Evolutionary conservation across 2,329 filamentous ascomycete species (phyloP).

Genomic region (Clonostachys sp.): DNA sequence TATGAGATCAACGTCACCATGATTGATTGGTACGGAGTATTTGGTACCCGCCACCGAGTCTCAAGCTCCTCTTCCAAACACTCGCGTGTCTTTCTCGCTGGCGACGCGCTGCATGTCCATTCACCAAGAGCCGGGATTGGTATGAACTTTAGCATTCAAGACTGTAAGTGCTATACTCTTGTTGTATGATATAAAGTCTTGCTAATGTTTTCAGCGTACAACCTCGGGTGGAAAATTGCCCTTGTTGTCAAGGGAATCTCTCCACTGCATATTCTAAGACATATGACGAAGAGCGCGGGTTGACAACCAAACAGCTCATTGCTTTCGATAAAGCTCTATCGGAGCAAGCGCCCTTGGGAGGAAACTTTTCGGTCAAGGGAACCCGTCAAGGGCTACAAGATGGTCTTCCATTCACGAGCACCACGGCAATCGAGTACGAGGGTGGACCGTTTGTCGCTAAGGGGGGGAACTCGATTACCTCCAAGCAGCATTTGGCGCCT

Average conservation of each 20-base stretch:
- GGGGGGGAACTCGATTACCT: conserved; percentile 22
- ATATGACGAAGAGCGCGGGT: conserved; percentile 47
- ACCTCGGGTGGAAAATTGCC: conserved; percentile 48
- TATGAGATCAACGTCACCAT: conserved; percentile 62
- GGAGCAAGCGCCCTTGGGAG: conserved; percentile 6
- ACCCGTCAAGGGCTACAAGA: no score
- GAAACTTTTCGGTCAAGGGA: no score
- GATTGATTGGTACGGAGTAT: conserved; percentile 67
- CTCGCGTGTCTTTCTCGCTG: conserved; percentile 62
- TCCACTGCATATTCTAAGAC: conserved; percentile 37
- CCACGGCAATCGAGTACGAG: conserved; percentile 48
- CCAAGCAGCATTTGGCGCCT: conserved; percentile 20
- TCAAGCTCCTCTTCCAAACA: conserved; percentile 50
- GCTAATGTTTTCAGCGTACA: conserved; percentile 43
- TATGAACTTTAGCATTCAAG: conserved; percentile 59
- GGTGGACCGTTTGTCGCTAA: conserved; percentile 52
- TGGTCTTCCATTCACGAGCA: neutral
- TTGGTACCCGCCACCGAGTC: conserved; percentile 61
- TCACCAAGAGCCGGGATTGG: conserved; percentile 68
- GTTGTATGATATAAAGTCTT: no score
- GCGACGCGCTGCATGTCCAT: conserved; percentile 69
- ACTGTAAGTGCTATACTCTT: conserved; percentile 59
- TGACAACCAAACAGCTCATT: conserved; percentile 63
- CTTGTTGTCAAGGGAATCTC: conserved; percentile 37
- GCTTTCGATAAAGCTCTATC: conserved; percentile 54